A percentile compares a stretch with the other conserved stretches of the same genome.
Conservation (phyloP, 1,284 basidiomycete genomes). For the Grifola frondosa region DNA sequence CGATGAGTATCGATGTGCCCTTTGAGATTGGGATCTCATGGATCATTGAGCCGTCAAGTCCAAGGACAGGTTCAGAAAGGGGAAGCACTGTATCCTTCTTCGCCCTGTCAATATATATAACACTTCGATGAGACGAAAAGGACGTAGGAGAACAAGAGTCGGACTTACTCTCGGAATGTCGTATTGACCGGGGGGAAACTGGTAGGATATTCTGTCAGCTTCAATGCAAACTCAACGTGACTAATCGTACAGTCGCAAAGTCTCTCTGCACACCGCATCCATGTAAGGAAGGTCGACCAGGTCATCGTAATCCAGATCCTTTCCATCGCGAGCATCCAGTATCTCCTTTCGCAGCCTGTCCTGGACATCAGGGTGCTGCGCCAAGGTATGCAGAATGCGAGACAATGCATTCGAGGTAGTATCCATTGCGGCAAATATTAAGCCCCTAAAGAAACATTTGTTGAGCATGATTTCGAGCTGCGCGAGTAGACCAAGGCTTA, state of each 20-base stretch:
- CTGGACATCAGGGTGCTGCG: background rate
- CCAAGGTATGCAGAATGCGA: background rate
- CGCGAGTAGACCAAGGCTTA: too few species aligned
- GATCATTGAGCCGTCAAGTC: background rate
- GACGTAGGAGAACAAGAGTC: background rate
- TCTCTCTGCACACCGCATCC: conserved; percentile 16
- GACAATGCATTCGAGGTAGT: conserved; percentile 8
- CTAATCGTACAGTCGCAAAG: conserved; percentile 13
- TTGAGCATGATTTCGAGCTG: too few species aligned
- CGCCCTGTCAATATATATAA: background rate
- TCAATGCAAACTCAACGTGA: background rate
- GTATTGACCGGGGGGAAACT: background rate
- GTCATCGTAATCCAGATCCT: conserved; percentile 11
- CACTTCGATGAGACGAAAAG: background rate
- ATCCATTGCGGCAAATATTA: conserved; percentile 6
- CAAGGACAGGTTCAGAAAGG: conserved; percentile 1
- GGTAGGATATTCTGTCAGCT: background rate
- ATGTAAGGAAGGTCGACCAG: conserved; percentile 13
- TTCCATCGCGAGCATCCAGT: conserved; percentile 3
- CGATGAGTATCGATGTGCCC: background rate
- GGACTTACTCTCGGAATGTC: background rate
- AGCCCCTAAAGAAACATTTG: background rate
- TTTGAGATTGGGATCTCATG: conserved; percentile 2
- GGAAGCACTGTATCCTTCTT: background rate
- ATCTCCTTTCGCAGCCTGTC: conserved; percentile 4